Conservation (phyloP, 768 basidiomycete genomes). For the Leccinellum luteum region DNA sequence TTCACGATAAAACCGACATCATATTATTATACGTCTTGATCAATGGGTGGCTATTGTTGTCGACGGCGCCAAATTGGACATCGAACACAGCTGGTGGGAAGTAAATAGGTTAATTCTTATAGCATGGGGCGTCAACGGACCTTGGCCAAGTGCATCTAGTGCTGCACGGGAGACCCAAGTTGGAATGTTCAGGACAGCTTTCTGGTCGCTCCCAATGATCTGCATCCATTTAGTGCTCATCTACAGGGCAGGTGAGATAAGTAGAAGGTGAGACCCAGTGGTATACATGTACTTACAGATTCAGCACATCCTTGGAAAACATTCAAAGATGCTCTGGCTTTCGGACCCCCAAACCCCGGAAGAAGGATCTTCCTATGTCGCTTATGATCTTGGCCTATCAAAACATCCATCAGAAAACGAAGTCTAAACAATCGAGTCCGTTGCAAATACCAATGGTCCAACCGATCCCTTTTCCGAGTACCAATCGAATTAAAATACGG, state of each 20-base stretch:
- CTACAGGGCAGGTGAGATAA: neutral
- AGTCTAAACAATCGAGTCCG: neutral
- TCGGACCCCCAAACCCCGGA: conserved; percentile 51
- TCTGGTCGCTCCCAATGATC: neutral
- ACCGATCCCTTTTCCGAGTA: neutral
- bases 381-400: conserved; percentile 41
- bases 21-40: conserved; percentile 9
- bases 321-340: conserved; percentile 48
- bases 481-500: conserved; percentile 5
- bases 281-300: conserved; percentile 15
- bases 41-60: conserved; percentile 10
- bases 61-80: conserved; percentile 37
- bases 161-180: neutral
- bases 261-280: neutral
- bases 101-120: neutral
- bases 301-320: conserved; percentile 42
- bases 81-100: conserved; percentile 35
- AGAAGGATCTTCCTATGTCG: conserved; percentile 55
- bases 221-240: neutral
- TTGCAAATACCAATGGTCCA: neutral
- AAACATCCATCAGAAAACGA: neutral
- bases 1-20: conserved; percentile 4
- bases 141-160: conserved; percentile 42
- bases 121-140: conserved; percentile 18
- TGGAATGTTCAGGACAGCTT: neutral